A percentile compares a stretch with the other conserved stretches of the same genome.
These are phyloP conservation scores for Tritrichomonas foetus DNA, from an alignment of 208 protist genomes.

Conservation along the genomic window DNA sequence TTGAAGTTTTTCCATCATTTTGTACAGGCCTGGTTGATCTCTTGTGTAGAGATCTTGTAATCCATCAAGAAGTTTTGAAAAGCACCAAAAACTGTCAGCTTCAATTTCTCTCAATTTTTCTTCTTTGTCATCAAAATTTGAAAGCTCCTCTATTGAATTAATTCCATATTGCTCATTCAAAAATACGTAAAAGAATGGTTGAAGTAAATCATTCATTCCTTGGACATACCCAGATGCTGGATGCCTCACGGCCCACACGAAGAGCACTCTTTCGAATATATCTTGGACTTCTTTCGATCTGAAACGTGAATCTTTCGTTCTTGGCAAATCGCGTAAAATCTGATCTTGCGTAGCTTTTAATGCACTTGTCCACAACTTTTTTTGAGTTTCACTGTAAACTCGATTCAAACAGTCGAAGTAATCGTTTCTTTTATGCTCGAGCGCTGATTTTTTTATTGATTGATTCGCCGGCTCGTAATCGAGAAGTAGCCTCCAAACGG, in stretches of 20 bases:
- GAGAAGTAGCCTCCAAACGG: not conserved
- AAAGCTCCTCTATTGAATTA: not conserved
- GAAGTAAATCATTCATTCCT: slow-evolving; percentile 80
- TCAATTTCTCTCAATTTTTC: slow-evolving; percentile 62
- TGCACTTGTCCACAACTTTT: not conserved
- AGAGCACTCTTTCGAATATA: slow-evolving; percentile 73
- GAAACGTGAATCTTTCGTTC: not conserved
- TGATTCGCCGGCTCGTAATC: not conserved
- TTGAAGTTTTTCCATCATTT: slow-evolving; percentile 62
- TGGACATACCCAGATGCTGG: slow-evolving; percentile 81
- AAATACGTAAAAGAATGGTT: slow-evolving; percentile 74
- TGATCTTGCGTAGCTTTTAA: not conserved
- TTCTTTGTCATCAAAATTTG: not conserved
- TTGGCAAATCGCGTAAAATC: not conserved
- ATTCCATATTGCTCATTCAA: not conserved
- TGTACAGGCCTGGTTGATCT: slow-evolving; percentile 73
- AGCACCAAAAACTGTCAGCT: slow-evolving; percentile 77
- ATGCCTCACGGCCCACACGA: slow-evolving; percentile 77
- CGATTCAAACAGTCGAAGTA: not conserved
- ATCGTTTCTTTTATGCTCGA: not conserved
- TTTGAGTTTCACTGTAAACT: not conserved
- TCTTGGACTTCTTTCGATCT: not conserved
- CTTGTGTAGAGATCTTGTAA: slow-evolving; percentile 78
- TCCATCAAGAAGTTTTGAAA: slow-evolving; percentile 68
- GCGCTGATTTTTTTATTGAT: not conserved